Evolutionary conservation across 2,329 filamentous ascomycete species (phyloP), one percentile per base, ranked within the genome.

Genomic region (Claviceps capensis): DNA sequence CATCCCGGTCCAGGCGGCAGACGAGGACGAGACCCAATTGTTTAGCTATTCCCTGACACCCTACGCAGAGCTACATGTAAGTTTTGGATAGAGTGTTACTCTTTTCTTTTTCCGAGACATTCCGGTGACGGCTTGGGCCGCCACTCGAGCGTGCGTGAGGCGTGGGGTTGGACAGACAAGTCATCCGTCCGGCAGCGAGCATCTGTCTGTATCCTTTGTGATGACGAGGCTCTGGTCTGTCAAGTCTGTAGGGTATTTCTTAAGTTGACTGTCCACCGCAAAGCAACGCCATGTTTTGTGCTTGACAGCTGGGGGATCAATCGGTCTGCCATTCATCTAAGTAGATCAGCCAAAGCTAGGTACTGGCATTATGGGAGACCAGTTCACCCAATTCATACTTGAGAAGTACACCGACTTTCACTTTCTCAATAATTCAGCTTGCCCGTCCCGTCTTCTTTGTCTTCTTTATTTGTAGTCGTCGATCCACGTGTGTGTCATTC

Each of bases 61-160:
- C 34, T 88, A 90, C 70, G 85, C 85, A 54, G 86, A 91, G 68
- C 75, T 94, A 59, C 78, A 83, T 70, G 88, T 91, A 77, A 79
- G 84, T 83, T 55, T 54, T 57, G 42, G 54, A 48, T 55, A 55
- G 48, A 54, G 47, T 49, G 47, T 56, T 59, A 47, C 53, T 52
- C 54, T 54, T 56, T 52, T 51, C 45, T 17, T 47, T 52, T 51
- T 44, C n/a, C 41, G 49, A 54, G 52, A 53, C 49, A 42, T 43
- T n/a, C 36, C 34, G 38, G 47, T 45, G 34, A 49, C 49, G 54
- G 49, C 48, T 40, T 48, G 50, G 49, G 43, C 50, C 16, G 17
- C 42, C 22, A 30, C 38, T 34, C 9, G 23, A 47, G 19, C 22
- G 22, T n/a, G 47, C 36, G 11, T 19, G 36, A 40, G n/a, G 42